These are phyloP conservation scores for Linnemannia hyalina DNA, from an alignment of 192 early-diverging fungal genomes.

Conservation along the genomic window DNA sequence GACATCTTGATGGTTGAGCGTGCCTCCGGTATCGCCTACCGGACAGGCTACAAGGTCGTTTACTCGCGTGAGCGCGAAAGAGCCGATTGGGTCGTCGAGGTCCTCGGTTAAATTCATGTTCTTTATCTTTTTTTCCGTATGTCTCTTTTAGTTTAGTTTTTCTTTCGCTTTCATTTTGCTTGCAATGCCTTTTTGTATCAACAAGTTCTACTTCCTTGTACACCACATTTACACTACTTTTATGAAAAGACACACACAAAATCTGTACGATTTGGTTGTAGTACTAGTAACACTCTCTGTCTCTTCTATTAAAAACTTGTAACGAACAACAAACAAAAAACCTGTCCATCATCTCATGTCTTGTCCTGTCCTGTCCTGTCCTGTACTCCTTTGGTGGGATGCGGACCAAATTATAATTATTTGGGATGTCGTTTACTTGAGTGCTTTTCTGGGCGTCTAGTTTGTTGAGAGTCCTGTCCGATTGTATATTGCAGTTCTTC, in stretches of 20 bases:
- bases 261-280: constrained; percentile 7
- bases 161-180: background rate
- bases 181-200: constrained; percentile 5
- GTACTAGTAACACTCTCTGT: background rate
- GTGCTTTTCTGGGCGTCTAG: no score
- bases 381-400: background rate
- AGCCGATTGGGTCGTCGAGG: constrained; percentile 42
- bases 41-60: constrained; percentile 46
- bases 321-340: constrained; percentile 1
- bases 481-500: no score
- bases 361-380: no score
- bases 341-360: background rate
- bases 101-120: constrained; percentile 25
- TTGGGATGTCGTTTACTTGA: background rate
- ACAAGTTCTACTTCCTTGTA: constrained; percentile 1
- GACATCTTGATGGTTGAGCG: constrained; percentile 54
- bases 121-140: no score
- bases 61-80: constrained; percentile 47
- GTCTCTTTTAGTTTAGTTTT: background rate
- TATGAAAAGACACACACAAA: constrained; percentile 11
- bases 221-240: background rate
- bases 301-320: constrained; percentile 7
- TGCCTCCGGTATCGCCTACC: constrained; percentile 36
- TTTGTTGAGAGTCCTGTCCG: background rate
- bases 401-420: background rate